phyloP scores from a whole-genome alignment of 2,329 filamentous ascomycete genomes.

The Leptographium galeiforme region DNA sequence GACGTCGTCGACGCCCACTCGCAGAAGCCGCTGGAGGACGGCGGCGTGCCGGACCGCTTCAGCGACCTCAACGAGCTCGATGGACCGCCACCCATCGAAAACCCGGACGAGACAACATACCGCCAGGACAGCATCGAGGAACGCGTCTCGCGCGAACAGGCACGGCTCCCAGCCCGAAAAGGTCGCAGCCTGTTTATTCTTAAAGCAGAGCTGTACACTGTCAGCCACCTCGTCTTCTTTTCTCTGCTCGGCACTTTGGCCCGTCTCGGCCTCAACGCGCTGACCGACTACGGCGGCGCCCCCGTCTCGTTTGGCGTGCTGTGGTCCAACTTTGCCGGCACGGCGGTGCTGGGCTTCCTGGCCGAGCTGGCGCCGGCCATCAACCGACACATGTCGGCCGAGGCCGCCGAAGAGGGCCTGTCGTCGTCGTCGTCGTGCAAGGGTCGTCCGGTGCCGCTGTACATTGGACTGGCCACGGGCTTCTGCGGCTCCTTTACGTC shows the following conservation, averaged over 20 bases:
- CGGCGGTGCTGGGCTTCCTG: constrained; percentile 73
- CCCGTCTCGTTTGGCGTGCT: constrained; percentile 61
- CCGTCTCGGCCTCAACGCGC: constrained; percentile 61
- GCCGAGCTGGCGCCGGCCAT: constrained; percentile 2
- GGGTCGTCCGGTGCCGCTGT: constrained; percentile 43
- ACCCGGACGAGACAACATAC: constrained; percentile 24
- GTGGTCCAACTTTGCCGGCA: constrained; percentile 80
- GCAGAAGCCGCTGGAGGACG: too few relatives aligned
- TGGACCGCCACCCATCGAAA: constrained; percentile 27
- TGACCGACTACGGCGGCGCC: constrained; percentile 72
- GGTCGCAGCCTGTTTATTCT: too few relatives aligned
- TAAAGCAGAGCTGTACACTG: constrained; percentile 48
- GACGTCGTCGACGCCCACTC: too few relatives aligned
- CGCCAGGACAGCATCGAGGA: constrained; percentile 27
- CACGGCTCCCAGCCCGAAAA: neutral
- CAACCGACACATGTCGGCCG: neutral
- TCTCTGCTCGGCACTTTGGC: constrained; percentile 73
- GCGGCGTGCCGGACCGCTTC: constrained; percentile 23
- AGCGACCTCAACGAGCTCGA: constrained; percentile 28
- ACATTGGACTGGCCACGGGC: constrained; percentile 56
- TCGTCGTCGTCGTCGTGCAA: neutral
- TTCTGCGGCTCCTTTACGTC: constrained; percentile 62
- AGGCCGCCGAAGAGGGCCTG: neutral
- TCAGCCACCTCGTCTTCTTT: constrained; percentile 76
- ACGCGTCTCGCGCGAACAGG: neutral